A percentile compares a stretch with the other conserved stretches of the same genome.
These are phyloP conservation scores for Byssothecium circinans DNA, from an alignment of 2,329 filamentous ascomycete species.

Conservation along the genomic window DNA sequence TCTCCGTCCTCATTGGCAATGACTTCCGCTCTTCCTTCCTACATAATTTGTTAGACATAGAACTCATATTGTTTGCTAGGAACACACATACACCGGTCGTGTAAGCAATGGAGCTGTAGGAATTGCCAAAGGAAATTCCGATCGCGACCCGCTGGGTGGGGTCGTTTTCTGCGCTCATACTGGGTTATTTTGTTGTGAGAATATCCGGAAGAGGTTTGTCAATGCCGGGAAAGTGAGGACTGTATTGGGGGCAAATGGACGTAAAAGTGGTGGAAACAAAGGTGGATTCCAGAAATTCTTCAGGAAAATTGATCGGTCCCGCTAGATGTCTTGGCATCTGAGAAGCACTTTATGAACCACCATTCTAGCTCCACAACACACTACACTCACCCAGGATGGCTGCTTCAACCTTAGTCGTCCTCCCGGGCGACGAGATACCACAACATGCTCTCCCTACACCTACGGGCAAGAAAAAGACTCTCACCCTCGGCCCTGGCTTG, in stretches of 20 bases:
- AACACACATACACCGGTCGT: slow-evolving; percentile 63
- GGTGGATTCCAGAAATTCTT: slow-evolving; percentile 8
- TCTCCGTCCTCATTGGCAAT: slow-evolving; percentile 99
- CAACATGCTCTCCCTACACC: slow-evolving; percentile 66
- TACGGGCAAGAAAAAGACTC: slow-evolving; percentile 62
- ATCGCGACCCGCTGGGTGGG: slow-evolving; percentile 69
- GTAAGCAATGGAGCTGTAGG: slow-evolving; percentile 94
- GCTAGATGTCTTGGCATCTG: slow-evolving; percentile 12
- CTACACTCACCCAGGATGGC: slow-evolving; percentile 52
- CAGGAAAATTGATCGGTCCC: slow-evolving; percentile 23
- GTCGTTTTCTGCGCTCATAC: slow-evolving; percentile 56
- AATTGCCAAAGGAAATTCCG: slow-evolving; percentile 97
- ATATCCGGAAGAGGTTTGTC: not conserved
- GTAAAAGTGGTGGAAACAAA: slow-evolving; percentile 1
- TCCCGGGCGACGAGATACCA: slow-evolving; percentile 80
- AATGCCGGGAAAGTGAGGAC: not conserved
- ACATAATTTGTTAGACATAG: slow-evolving; percentile 9
- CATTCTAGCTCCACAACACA: no score
- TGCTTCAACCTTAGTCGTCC: slow-evolving; percentile 62
- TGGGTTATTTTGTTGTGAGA: slow-evolving; percentile 10
- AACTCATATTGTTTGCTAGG: not conserved
- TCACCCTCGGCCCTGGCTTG: slow-evolving; percentile 82
- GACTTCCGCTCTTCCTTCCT: slow-evolving; percentile 93
- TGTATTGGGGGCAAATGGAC: not conserved
- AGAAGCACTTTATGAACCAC: no score